These are phyloP conservation scores for Kwoniella pini DNA, from an alignment of 768 basidiomycete genomes.

Conservation along the genomic window DNA sequence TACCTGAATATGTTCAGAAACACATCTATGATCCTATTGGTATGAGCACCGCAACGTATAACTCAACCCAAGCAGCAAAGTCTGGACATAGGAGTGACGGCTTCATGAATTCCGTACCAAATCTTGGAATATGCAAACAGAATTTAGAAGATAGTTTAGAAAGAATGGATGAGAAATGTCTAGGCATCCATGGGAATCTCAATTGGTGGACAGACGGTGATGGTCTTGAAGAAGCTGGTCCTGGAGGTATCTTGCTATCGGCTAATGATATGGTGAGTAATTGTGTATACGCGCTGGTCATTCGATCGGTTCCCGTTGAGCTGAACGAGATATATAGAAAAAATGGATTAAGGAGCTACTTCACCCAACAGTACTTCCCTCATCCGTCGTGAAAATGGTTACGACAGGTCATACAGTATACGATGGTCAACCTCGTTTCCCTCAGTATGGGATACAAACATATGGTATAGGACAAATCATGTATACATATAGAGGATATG, in stretches of 20 bases:
- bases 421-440: background rate
- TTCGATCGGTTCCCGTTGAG: background rate
- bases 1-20: conserved; percentile 28
- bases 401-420: conserved; percentile 5
- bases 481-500: conserved; percentile 36
- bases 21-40: conserved; percentile 41
- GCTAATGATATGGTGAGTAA: conserved; percentile 41
- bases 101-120: conserved; percentile 14
- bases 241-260: conserved; percentile 40
- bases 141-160: background rate
- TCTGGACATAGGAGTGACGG: conserved; percentile 29
- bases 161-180: conserved; percentile 1
- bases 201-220: conserved; percentile 28
- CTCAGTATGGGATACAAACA: conserved; percentile 11
- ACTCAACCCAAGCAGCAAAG: conserved; percentile 19
- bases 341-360: conserved; percentile 44
- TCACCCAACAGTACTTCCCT: conserved; percentile 29
- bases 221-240: conserved; percentile 28
- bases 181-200: conserved; percentile 18
- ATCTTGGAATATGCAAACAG: conserved; percentile 18
- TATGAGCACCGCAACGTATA: conserved; percentile 34
- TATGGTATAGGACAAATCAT: conserved; percentile 44
- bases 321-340: conserved; percentile 17
- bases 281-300: background rate
- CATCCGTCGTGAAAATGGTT: conserved; percentile 11